Percentiles rank a stretch among this genome's conserved stretches.
Evolutionary conservation across 169 alveolate genomes (phyloP).

Genomic region (Plasmodium vinckei): DNA sequence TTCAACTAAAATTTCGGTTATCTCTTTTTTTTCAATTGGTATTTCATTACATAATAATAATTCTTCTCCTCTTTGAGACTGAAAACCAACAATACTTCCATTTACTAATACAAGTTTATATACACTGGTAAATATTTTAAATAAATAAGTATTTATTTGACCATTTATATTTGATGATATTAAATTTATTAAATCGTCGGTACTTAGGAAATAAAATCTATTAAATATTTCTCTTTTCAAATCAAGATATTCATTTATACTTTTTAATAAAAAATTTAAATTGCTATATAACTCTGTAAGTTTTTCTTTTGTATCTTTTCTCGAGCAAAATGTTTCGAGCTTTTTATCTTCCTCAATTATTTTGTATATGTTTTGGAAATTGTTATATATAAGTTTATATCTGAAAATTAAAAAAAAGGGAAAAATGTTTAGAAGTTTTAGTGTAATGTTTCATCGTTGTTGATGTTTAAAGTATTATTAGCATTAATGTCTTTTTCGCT

Average conservation of each 20-base stretch:
- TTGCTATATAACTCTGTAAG: constrained; percentile 47
- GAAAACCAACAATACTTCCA: constrained; percentile 60
- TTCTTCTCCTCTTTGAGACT: constrained; percentile 73
- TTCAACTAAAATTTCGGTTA: constrained; percentile 58
- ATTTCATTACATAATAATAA: constrained; percentile 58
- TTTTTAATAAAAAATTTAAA: constrained; percentile 37
- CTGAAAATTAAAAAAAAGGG: constrained; percentile 3
- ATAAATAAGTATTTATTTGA: constrained; percentile 70
- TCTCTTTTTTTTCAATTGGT: constrained; percentile 70
- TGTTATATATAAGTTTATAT: constrained; percentile 60
- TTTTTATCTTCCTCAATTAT: constrained; percentile 69
- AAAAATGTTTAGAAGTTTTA: neutral
- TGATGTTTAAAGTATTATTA: no score
- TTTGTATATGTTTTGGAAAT: constrained; percentile 55
- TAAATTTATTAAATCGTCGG: constrained; percentile 70
- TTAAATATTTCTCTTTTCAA: constrained; percentile 70
- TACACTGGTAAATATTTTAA: constrained; percentile 64
- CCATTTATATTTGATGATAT: constrained; percentile 72
- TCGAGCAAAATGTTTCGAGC: constrained; percentile 52
- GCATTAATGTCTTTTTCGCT: no score
- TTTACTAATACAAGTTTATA: constrained; percentile 66
- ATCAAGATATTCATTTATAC: constrained; percentile 72
- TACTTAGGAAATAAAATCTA: constrained; percentile 66
- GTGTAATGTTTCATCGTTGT: neutral
- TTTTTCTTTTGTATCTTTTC: constrained; percentile 71